phyloP scores from a whole-genome alignment of 2,329 filamentous ascomycete genomes.

The Alternaria novae-zelandiae region DNA sequence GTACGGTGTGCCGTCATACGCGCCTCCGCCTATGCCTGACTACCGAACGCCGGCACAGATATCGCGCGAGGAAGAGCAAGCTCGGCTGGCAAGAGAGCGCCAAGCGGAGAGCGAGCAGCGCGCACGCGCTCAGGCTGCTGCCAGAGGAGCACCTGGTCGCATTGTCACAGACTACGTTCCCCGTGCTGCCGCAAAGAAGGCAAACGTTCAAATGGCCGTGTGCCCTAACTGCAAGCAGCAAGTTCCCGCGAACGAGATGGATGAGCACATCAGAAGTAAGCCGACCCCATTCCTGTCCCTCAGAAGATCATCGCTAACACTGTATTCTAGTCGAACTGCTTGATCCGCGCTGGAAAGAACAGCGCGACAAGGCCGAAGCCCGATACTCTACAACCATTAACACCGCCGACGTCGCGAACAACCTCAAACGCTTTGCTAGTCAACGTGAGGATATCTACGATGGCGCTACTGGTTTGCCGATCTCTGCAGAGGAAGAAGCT shows the following conservation, averaged over 20 bases:
- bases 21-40: constrained; percentile 31
- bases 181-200: constrained; percentile 74
- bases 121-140: constrained; percentile 79
- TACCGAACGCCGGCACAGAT: constrained; percentile 41
- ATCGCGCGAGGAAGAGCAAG: constrained; percentile 49
- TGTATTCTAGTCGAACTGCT: constrained; percentile 74
- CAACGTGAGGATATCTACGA: constrained; percentile 90
- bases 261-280: constrained; percentile 88
- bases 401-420: constrained; percentile 86
- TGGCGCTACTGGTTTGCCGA: constrained; percentile 67
- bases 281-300: constrained; percentile 5
- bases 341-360: constrained; percentile 94
- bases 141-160: constrained; percentile 71
- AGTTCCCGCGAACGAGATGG: constrained; percentile 84
- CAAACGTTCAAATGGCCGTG: constrained; percentile 70
- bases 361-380: constrained; percentile 86
- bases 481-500: constrained; percentile 75
- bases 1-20: constrained; percentile 30
- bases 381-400: constrained; percentile 87
- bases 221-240: constrained; percentile 94
- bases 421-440: constrained; percentile 91
- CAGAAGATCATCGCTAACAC: constrained; percentile 45
- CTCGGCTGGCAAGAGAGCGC: constrained; percentile 46
- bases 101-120: constrained; percentile 64
- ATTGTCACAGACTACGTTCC: constrained; percentile 95